Conservation (phyloP, 148 eudicot genomes). For the Fallopia convolvulus region DNA sequence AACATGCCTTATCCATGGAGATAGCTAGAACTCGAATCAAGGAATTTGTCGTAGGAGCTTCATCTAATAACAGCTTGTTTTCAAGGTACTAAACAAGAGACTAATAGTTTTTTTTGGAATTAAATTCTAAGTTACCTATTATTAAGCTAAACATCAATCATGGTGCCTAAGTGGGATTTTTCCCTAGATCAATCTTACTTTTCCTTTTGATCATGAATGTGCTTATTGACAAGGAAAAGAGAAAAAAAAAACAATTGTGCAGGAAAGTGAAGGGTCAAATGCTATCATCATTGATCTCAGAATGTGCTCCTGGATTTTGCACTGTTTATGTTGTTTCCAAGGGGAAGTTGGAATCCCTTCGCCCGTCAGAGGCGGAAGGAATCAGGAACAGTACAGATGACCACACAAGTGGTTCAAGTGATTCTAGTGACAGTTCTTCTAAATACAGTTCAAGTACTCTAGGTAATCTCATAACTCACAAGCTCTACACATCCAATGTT, state of each 20-base stretch:
- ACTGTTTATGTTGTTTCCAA: slow-evolving; percentile 75
- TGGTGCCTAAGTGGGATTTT: neutral
- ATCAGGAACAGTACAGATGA: slow-evolving; percentile 29
- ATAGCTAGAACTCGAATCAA: slow-evolving; percentile 29
- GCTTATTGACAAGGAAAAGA: neutral
- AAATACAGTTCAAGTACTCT: slow-evolving; percentile 41
- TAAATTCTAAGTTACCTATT: neutral
- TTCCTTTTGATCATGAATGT: slow-evolving; percentile 5
- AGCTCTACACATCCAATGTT: neutral
- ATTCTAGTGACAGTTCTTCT: slow-evolving; percentile 45
- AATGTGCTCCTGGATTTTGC: slow-evolving; percentile 57
- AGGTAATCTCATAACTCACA: slow-evolving; percentile 19
- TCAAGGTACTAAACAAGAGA: slow-evolving; percentile 44
- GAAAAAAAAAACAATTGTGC: slow-evolving; percentile 9
- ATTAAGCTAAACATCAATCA: neutral
- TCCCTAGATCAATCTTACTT: neutral
- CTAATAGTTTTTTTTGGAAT: neutral
- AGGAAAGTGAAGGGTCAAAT: slow-evolving; percentile 42
- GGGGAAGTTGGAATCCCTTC: slow-evolving; percentile 68
- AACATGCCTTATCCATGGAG: slow-evolving; percentile 39
- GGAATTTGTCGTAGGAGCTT: slow-evolving; percentile 78
- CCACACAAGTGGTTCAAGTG: slow-evolving; percentile 35
- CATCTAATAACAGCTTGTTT: slow-evolving; percentile 55
- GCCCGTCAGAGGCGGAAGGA: slow-evolving; percentile 50
- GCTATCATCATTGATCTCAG: slow-evolving; percentile 61